Base-by-base conservation (phyloP, 768 basidiomycete species). In the Lactifluus volemus region DNA sequence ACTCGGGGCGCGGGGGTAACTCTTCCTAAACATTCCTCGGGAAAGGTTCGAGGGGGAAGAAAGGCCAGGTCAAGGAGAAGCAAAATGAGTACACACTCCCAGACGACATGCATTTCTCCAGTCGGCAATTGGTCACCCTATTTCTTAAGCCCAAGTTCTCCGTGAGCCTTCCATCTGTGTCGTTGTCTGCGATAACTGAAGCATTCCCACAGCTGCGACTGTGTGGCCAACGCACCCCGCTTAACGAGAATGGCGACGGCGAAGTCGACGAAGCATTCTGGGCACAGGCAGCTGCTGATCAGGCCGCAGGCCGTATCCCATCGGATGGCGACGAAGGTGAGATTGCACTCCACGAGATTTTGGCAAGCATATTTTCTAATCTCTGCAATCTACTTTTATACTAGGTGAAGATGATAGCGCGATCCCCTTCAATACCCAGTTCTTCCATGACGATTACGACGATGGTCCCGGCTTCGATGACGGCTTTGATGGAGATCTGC, bases 61-160 rank as follows among this genome's bases (percentile, higher is more conserved):
- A 75, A 53, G 81, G 81, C 58, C 72, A 75, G 60, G 76, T 73
- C 49, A 75, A 78, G 57, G 85, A 85, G 68, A 89, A 85, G 70
- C 80, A 83, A 29, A 84, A 86, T 61, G 84, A 88, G 53, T 86
- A 91, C 66, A 80, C 84, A 8, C 76, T 98, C 48, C 97, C 97
- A 1, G 94, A 98, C 67, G 97, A 99, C 70, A 95, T 96, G 88
- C 95, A 98, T 72, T 99, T 99, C 72, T 89, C 89, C 32, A 92
- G 87, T 69, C 78, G 85, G 65, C 90, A 97, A 67, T 79, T 99
- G 12, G 83, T 99, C 19, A 87, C 93, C 7, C 73, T 99, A 53
- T 99, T 98, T 79, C 73, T 97, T 69, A 99, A 99, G 73, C 96
- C 96, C 39, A 93, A 93, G 71, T 98, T 95, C 70, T 85, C 86